These are phyloP conservation scores for Calocybe indica DNA, from an alignment of 768 basidiomycete species.

Conservation along the genomic window DNA sequence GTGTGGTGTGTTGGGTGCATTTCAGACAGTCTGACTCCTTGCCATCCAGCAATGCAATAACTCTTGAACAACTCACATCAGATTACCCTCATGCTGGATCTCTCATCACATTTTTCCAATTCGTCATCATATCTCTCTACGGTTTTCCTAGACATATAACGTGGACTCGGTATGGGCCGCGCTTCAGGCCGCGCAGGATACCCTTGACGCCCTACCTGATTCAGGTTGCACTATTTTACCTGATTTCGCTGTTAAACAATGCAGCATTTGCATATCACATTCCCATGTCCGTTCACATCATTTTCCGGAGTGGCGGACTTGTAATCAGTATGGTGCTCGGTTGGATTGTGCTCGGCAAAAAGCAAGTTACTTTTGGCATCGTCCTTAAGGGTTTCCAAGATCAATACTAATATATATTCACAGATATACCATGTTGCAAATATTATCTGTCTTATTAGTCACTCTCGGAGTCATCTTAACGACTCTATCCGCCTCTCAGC, in stretches of 20 bases:
- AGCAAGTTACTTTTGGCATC: conserved; percentile 30
- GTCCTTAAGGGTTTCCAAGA: not conserved
- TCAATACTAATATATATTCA: conserved; percentile 9
- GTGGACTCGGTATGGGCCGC: conserved; percentile 45
- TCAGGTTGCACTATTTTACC: conserved; percentile 79
- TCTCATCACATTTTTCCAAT: conserved; percentile 86
- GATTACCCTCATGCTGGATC: conserved; percentile 67
- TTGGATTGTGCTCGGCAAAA: conserved; percentile 57
- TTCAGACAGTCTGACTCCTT: not conserved
- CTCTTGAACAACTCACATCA: conserved; percentile 68
- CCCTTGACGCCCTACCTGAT: conserved; percentile 68
- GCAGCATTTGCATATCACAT: conserved; percentile 83
- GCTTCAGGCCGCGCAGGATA: conserved; percentile 56
- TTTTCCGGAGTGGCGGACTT: conserved; percentile 86
- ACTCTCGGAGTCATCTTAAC: conserved; percentile 75
- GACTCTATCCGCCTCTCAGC: conserved; percentile 66
- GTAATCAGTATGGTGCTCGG: conserved; percentile 81
- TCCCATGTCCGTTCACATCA: conserved; percentile 91
- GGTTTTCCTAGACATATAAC: conserved; percentile 61
- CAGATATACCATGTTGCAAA: conserved; percentile 60
- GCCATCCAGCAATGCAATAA: conserved; percentile 64
- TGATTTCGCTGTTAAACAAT: conserved; percentile 82
- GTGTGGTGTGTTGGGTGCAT: not conserved
- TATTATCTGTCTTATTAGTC: conserved; percentile 73
- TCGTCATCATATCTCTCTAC: conserved; percentile 67